Conservation (phyloP, 1,284 basidiomycete species). For the Gymnopus androsaceus region DNA sequence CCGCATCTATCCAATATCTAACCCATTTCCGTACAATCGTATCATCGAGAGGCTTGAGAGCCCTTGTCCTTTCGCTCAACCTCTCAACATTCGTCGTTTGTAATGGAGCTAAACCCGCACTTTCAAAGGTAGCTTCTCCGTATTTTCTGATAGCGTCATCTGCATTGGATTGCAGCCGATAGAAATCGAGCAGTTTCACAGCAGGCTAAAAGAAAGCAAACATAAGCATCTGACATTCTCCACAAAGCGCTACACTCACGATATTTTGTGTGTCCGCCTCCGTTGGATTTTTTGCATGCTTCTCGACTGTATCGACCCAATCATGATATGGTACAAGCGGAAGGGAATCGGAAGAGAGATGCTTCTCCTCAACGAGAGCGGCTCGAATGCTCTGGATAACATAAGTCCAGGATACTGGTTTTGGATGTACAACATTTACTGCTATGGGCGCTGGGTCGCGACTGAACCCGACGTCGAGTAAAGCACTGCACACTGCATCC, state of each 20-base stretch:
- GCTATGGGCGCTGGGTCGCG: conserved; percentile 14
- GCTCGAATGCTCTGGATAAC: conserved; percentile 25
- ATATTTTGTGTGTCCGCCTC: conserved; percentile 8
- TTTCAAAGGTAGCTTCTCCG: background rate
- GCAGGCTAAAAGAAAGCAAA: background rate
- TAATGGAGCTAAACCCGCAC: conserved; percentile 3
- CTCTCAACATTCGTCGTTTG: conserved; percentile 1
- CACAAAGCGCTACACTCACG: conserved; percentile 2
- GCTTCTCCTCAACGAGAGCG: conserved; percentile 13
- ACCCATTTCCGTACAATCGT: background rate
- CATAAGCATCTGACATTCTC: background rate
- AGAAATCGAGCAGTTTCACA: conserved; percentile 6
- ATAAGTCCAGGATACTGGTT: conserved; percentile 23
- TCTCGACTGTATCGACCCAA: conserved; percentile 26
- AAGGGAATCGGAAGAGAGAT: conserved; percentile 10
- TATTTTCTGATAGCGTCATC: conserved; percentile 1
- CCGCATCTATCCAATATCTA: conserved; percentile 6
- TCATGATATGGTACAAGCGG: conserved; percentile 25
- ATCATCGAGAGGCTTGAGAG: conserved; percentile 2
- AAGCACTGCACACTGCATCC: conserved; percentile 26
- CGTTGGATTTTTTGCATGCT: background rate
- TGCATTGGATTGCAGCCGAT: background rate
- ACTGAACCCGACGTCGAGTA: conserved; percentile 26
- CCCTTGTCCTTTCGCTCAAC: background rate
- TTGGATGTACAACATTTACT: conserved; percentile 32